Evolutionary conservation across 1,284 basidiomycete genomes (phyloP).

Genomic region (Neonothopanus nambi): DNA sequence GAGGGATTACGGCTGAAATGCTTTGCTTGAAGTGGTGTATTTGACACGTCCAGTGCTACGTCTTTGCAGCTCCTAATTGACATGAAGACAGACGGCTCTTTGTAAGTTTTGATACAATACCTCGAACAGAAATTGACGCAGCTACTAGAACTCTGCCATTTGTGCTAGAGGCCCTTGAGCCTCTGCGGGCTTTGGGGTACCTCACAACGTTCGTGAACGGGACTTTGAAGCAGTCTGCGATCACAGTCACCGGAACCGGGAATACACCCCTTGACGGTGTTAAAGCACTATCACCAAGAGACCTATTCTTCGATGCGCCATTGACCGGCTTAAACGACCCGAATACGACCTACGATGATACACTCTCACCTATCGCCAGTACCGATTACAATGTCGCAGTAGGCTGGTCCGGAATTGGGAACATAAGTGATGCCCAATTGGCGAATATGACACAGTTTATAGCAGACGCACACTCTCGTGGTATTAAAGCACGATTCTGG

Average conservation of each 20-base stretch:
- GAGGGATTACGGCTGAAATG: constrained; percentile 6
- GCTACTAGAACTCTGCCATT: constrained; percentile 43
- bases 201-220: constrained; percentile 49
- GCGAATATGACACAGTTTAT: constrained; percentile 36
- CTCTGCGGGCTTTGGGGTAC: constrained; percentile 44
- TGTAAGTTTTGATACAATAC: constrained; percentile 31
- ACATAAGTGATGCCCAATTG: constrained; percentile 41
- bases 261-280: constrained; percentile 54
- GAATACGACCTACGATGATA: constrained; percentile 41
- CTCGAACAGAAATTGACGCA: background rate
- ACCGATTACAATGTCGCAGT: constrained; percentile 47
- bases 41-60: constrained; percentile 43
- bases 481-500: constrained; percentile 53
- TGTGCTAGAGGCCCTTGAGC: constrained; percentile 46
- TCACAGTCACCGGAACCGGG: constrained; percentile 54
- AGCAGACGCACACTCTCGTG: constrained; percentile 43
- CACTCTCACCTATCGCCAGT: constrained; percentile 50
- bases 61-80: constrained; percentile 51
- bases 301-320: constrained; percentile 57
- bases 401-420: constrained; percentile 49
- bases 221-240: constrained; percentile 34
- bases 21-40: constrained; percentile 39
- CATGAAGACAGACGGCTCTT: constrained; percentile 51
- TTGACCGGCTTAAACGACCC: constrained; percentile 39
- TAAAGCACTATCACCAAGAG: constrained; percentile 44